Percentiles rank a stretch among this genome's conserved stretches.
Conservation (phyloP, 2,329 filamentous ascomycete species). For the Aspergillus cejpii region DNA sequence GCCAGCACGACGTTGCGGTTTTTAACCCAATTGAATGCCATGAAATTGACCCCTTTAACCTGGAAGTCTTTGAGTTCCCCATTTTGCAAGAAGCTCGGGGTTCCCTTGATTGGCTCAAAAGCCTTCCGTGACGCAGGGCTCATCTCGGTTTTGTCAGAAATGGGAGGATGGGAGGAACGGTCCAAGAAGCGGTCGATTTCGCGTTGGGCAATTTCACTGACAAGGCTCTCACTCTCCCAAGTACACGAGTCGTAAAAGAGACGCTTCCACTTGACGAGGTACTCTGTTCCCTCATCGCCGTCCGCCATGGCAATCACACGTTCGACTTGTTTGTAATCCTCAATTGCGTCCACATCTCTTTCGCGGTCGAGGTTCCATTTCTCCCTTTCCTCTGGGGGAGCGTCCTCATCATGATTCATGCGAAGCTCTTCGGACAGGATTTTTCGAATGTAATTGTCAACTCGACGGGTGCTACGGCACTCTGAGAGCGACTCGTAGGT, state of each 20-base stretch:
- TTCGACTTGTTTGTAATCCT: conserved; percentile 88
- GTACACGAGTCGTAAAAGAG: conserved; percentile 90
- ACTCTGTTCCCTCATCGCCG: conserved; percentile 74
- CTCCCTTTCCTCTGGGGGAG: conserved; percentile 78
- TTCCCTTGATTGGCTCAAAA: conserved; percentile 66
- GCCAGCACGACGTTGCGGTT: conserved; percentile 94
- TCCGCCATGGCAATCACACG: conserved; percentile 79
- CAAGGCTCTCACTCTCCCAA: conserved; percentile 73
- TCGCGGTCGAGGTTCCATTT: conserved; percentile 95
- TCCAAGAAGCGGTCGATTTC: conserved; percentile 90
- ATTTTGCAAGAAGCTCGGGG: conserved; percentile 76
- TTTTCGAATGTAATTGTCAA: conserved; percentile 93
- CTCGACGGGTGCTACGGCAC: conserved; percentile 76
- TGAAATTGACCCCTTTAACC: conserved; percentile 86
- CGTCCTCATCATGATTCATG: conserved; percentile 65
- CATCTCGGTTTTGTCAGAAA: conserved; percentile 70
- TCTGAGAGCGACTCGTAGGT: conserved; percentile 64
- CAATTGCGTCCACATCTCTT: conserved; percentile 76
- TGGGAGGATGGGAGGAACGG: conserved; percentile 70
- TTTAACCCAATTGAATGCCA: conserved; percentile 92
- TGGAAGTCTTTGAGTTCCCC: conserved; percentile 90
- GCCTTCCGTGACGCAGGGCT: conserved; percentile 67
- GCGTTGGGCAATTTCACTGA: conserved; percentile 72
- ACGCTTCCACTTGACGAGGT: conserved; percentile 95
- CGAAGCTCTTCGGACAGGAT: conserved; percentile 72